Conservation (phyloP, 2,329 filamentous ascomycete genomes). For the Escovopsis sp. region DNA sequence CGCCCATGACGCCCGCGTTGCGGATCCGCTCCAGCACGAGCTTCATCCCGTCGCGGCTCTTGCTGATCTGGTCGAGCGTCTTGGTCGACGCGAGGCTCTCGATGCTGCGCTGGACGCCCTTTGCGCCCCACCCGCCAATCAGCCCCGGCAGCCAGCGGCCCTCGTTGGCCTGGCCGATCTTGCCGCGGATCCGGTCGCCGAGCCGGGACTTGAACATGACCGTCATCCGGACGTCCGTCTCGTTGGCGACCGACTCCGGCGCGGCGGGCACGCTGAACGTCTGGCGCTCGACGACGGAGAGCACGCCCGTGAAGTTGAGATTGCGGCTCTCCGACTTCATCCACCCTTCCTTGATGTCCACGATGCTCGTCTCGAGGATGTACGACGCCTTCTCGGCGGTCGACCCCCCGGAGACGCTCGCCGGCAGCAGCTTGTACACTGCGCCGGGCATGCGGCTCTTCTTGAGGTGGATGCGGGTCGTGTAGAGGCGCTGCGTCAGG, state of each 20-base stretch:
- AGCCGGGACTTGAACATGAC: conserved; percentile 60
- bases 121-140: conserved; percentile 47
- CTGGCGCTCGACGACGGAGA: conserved; percentile 66
- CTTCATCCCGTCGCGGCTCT: conserved; percentile 72
- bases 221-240: conserved; percentile 57
- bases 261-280: conserved; percentile 38
- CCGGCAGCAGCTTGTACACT: conserved; percentile 61
- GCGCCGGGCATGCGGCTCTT: conserved; percentile 63
- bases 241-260: conserved; percentile 15
- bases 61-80: conserved; percentile 63
- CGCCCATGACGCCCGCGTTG: conserved; percentile 42
- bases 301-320: conserved; percentile 66
- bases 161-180: conserved; percentile 31
- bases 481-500: conserved; percentile 59
- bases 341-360: conserved; percentile 68
- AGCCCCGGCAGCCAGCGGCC: conserved; percentile 38
- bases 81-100: conserved; percentile 65
- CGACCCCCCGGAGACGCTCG: conserved; percentile 49
- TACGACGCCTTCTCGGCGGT: conserved; percentile 58
- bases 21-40: conserved; percentile 59
- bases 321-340: conserved; percentile 74
- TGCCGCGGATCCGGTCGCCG: conserved; percentile 50
- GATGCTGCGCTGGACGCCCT: conserved; percentile 63
- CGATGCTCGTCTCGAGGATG: conserved; percentile 65
- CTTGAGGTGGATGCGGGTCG: conserved; percentile 68